phyloP scores from a whole-genome alignment of 2,329 filamentous ascomycete species.

The Pseudogymnoascus sp. region DNA sequence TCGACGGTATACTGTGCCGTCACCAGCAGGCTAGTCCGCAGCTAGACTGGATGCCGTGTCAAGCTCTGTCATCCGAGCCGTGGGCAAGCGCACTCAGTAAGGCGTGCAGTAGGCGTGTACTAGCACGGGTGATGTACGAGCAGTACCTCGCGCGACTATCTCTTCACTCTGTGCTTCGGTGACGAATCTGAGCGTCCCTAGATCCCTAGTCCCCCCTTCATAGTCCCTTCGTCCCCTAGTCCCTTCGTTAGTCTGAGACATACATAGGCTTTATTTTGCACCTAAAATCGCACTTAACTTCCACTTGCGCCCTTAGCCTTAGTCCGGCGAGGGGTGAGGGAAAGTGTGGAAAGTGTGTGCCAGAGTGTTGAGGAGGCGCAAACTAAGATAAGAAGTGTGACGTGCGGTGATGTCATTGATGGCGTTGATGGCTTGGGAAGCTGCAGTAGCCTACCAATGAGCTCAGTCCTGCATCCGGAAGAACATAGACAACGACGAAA shows the following conservation, averaged over 20 bases:
- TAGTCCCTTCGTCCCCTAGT: neutral
- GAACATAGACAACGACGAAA: neutral
- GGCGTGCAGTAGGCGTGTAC: neutral
- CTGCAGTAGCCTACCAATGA: neutral
- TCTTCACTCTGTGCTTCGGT: neutral
- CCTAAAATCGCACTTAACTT: neutral
- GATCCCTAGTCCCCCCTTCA: neutral
- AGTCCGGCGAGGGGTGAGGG: neutral
- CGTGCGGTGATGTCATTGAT: neutral
- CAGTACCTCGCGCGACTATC: neutral
- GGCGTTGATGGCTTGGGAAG: neutral
- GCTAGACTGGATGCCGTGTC: neutral
- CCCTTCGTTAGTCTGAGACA: slow-evolving; percentile 1
- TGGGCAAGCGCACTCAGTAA: neutral
- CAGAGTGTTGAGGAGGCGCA: neutral
- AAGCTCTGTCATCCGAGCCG: neutral
- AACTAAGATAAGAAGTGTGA: neutral
- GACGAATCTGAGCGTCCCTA: neutral
- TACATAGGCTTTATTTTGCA: neutral
- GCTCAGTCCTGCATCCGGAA: neutral
- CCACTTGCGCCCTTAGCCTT: neutral
- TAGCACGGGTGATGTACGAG: neutral
- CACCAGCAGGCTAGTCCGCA: neutral
- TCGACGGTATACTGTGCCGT: neutral
- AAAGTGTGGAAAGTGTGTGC: neutral